A percentile compares a stretch with the other conserved stretches of the same genome.
Conservation (phyloP, 2,329 filamentous ascomycete genomes). For the Fusarium bactridioides region DNA sequence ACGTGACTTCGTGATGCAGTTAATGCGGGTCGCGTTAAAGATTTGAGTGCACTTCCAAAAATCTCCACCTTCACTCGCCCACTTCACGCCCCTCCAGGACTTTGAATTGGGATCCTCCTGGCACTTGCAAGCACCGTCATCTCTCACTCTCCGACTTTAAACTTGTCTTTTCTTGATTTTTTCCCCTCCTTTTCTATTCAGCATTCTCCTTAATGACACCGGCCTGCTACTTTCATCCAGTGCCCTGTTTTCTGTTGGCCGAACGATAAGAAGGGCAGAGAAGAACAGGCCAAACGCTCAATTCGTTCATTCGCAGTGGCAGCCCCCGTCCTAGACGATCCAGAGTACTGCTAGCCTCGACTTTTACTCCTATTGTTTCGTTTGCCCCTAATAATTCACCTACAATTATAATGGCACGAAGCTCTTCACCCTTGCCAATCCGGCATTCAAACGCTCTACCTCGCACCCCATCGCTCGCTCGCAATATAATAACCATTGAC, state of each 20-base stretch:
- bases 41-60: slow-evolving; percentile 12
- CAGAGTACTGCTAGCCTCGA: slow-evolving; percentile 11
- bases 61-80: slow-evolving; percentile 12
- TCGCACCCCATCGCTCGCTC: slow-evolving; percentile 40
- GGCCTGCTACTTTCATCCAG: slow-evolving; percentile 15
- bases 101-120: slow-evolving; percentile 7
- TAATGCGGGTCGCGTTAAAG: slow-evolving; percentile 29
- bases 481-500: slow-evolving; percentile 41
- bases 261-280: slow-evolving; percentile 10
- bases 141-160: not conserved
- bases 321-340: slow-evolving; percentile 19
- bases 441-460: slow-evolving; percentile 43
- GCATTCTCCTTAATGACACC: not conserved
- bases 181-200: not conserved
- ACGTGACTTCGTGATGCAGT: slow-evolving; percentile 41
- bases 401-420: slow-evolving; percentile 39
- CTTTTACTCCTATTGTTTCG: slow-evolving; percentile 7
- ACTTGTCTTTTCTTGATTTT: not conserved
- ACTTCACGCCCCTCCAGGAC: slow-evolving; percentile 20
- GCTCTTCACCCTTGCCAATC: slow-evolving; percentile 45
- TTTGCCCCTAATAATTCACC: slow-evolving; percentile 8
- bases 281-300: slow-evolving; percentile 6
- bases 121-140: not conserved
- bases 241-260: slow-evolving; percentile 19
- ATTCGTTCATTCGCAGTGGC: not conserved